Conservation (phyloP, 2,329 filamentous ascomycete species). For the Cercospora brassicicola region DNA sequence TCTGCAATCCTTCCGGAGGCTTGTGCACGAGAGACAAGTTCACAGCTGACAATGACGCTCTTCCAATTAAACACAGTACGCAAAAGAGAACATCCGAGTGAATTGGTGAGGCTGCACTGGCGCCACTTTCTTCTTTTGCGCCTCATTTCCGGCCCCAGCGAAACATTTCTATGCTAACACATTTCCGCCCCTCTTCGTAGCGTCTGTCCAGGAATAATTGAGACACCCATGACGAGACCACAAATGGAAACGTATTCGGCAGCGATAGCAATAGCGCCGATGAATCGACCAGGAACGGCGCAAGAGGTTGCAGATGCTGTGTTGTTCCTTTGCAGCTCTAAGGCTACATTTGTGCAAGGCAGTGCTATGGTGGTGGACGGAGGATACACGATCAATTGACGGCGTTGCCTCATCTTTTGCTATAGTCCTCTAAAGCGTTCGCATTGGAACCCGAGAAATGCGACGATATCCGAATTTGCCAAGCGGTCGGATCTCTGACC, state of each 20-base stretch:
- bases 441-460: neutral
- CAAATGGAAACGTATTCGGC: conserved; percentile 38
- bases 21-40: neutral
- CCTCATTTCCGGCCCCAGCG: neutral
- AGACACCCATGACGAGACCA: conserved; percentile 47
- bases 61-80: conserved; percentile 43
- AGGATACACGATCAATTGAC: conserved; percentile 48
- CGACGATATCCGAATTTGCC: neutral
- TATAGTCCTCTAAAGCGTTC: neutral
- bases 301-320: conserved; percentile 52
- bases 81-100: conserved; percentile 48
- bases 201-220: conserved; percentile 51
- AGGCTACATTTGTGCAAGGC: conserved; percentile 51
- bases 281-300: conserved; percentile 48
- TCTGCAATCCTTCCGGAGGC: neutral
- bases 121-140: neutral
- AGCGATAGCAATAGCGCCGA: conserved; percentile 37
- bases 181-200: conserved; percentile 27
- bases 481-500: neutral
- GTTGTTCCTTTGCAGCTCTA: conserved; percentile 49
- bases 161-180: neutral
- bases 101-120: conserved; percentile 37
- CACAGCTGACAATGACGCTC: conserved; percentile 6
- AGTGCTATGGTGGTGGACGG: conserved; percentile 49
- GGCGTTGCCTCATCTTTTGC: neutral